Evolutionary conservation across 306 rosid genomes (phyloP).

Genomic region (Phaseolus lunatus): DNA sequence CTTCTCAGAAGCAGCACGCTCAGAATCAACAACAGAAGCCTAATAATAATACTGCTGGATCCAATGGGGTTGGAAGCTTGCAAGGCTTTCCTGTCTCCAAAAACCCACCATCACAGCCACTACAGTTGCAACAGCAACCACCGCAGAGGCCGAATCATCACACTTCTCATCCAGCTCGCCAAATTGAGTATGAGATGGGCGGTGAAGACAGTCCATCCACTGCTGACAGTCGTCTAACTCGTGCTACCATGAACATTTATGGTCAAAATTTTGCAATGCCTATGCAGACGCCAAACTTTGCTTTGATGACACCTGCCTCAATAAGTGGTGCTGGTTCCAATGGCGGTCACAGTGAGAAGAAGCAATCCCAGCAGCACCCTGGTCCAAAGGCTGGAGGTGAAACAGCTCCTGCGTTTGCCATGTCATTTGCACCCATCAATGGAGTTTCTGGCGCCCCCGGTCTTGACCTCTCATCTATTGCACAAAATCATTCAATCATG

Average conservation of each 20-base stretch:
- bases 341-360: slow-evolving; percentile 69
- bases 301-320: slow-evolving; percentile 73
- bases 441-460: slow-evolving; percentile 70
- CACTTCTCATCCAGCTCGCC: slow-evolving; percentile 66
- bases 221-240: slow-evolving; percentile 76
- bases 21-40: slow-evolving; percentile 85
- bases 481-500: slow-evolving; percentile 68
- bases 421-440: slow-evolving; percentile 79
- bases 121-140: slow-evolving; percentile 58
- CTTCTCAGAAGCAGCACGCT: slow-evolving; percentile 89
- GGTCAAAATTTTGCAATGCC: slow-evolving; percentile 81
- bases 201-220: slow-evolving; percentile 89
- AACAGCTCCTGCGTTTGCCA: slow-evolving; percentile 72
- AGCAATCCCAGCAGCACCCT: slow-evolving; percentile 64
- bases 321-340: slow-evolving; percentile 53
- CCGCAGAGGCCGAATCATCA: slow-evolving; percentile 68
- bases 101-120: slow-evolving; percentile 62
- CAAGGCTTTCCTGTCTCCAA: slow-evolving; percentile 84
- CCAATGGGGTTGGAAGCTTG: slow-evolving; percentile 62
- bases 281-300: slow-evolving; percentile 72
- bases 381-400: slow-evolving; percentile 72
- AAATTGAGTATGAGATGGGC: slow-evolving; percentile 78
- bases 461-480: slow-evolving; percentile 73
- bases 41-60: slow-evolving; percentile 61
- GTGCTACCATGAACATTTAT: slow-evolving; percentile 68